Conservation (phyloP, 1,139 yeast species). For the Pichia sp. region DNA sequence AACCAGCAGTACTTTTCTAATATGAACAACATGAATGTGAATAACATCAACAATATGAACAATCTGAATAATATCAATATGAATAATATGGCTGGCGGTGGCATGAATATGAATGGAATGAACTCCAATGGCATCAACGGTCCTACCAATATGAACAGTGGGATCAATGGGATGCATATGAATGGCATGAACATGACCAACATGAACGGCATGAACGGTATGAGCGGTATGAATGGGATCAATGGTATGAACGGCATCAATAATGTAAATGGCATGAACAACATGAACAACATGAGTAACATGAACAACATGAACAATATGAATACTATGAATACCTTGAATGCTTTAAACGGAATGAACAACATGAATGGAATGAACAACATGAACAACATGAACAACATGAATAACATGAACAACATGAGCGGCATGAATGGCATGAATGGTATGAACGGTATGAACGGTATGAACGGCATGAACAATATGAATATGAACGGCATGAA, state of each 20-base stretch:
- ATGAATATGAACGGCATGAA: slow-evolving; percentile 3
- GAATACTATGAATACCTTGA: slow-evolving; percentile 3
- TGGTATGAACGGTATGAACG: neutral
- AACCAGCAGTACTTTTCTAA: slow-evolving; percentile 7
- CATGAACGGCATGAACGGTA: slow-evolving; percentile 4
- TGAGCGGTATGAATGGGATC: slow-evolving; percentile 8
- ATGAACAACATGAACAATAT: slow-evolving; percentile 6
- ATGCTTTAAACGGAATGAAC: slow-evolving; percentile 7
- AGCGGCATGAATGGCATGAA: too few species aligned
- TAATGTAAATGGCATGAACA: slow-evolving; percentile 1
- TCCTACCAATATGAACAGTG: neutral
- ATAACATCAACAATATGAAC: neutral
- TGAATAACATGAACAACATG: neutral
- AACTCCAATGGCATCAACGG: slow-evolving; percentile 1
- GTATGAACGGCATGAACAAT: slow-evolving; percentile 1
- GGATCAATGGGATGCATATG: slow-evolving; percentile 4
- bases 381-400: slow-evolving; percentile 4
- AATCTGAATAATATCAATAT: neutral
- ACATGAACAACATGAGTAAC: slow-evolving; percentile 1
- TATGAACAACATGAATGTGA: slow-evolving; percentile 2
- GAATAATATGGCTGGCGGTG: neutral
- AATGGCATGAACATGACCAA: slow-evolving; percentile 6
- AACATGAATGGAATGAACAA: slow-evolving; percentile 5
- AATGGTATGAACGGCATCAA: slow-evolving; percentile 9
- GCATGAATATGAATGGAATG: slow-evolving; percentile 1